Evolutionary conservation across 768 basidiomycete genomes (phyloP).

Genomic region (Pisolithus sp.): DNA sequence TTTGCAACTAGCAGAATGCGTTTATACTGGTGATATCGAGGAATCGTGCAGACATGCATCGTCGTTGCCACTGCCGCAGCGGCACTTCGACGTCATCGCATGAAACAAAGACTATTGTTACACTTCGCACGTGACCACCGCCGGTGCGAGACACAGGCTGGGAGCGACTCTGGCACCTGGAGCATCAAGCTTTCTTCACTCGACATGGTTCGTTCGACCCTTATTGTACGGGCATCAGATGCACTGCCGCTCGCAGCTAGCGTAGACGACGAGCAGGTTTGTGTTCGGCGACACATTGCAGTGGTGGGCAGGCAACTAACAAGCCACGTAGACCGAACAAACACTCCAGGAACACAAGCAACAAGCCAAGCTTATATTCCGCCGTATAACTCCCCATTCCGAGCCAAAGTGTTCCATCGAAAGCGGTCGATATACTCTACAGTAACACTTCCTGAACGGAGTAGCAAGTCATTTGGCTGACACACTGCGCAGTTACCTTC

Average conservation of each 20-base stretch:
- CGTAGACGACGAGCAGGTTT: constrained; percentile 94
- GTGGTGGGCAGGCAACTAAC: neutral
- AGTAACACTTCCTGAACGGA: constrained; percentile 50
- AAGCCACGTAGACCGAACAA: constrained; percentile 71
- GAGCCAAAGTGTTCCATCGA: constrained; percentile 98
- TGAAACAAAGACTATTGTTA: no score
- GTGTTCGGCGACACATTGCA: constrained; percentile 9
- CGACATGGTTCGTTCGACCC: constrained; percentile 80
- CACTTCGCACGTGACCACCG: neutral
- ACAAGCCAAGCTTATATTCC: constrained; percentile 94
- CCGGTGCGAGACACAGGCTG: neutral
- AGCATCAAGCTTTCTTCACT: neutral
- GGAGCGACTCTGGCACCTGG: no score
- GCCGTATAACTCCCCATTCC: constrained; percentile 87
- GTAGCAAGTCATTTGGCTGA: constrained; percentile 4
- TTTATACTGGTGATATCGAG: no score
- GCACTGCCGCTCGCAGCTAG: constrained; percentile 90
- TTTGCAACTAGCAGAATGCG: no score
- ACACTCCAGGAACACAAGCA: constrained; percentile 96
- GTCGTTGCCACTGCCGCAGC: no score
- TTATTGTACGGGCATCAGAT: constrained; percentile 79
- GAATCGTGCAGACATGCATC: no score
- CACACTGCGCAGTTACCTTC: constrained; percentile 70
- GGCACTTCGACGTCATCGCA: no score
- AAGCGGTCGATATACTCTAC: constrained; percentile 89